Conservation (phyloP, 2,329 filamentous ascomycete genomes). For the Monosporascus sp. region DNA sequence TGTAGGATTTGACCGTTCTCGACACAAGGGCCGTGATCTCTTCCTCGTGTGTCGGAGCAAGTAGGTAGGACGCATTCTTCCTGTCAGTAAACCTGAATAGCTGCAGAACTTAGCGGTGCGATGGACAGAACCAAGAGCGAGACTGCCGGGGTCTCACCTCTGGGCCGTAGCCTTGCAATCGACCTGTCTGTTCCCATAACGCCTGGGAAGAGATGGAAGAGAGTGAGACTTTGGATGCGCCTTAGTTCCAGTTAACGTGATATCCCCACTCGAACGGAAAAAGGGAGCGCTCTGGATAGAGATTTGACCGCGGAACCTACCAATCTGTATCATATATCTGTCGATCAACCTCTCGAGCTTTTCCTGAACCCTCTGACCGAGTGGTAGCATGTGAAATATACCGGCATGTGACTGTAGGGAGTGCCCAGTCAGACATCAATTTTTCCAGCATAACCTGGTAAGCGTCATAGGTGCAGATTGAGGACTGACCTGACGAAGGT, state of each 20-base stretch:
- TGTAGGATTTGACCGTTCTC: slow-evolving; percentile 71
- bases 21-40: slow-evolving; percentile 84
- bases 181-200: slow-evolving; percentile 79
- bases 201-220: slow-evolving; percentile 82
- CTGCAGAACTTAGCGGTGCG: slow-evolving; percentile 38
- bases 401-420: slow-evolving; percentile 66
- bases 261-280: neutral
- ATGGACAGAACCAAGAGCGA: neutral
- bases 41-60: slow-evolving; percentile 93
- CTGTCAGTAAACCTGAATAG: slow-evolving; percentile 78
- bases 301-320: slow-evolving; percentile 33
- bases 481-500: slow-evolving; percentile 59
- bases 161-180: slow-evolving; percentile 64
- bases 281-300: neutral
- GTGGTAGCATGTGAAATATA: slow-evolving; percentile 84
- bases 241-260: slow-evolving; percentile 12
- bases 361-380: slow-evolving; percentile 80
- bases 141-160: slow-evolving; percentile 49
- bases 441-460: neutral
- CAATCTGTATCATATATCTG: slow-evolving; percentile 75
- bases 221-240: slow-evolving; percentile 53
- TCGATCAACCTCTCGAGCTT: slow-evolving; percentile 85
- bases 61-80: slow-evolving; percentile 66
- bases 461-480: neutral
- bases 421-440: no score